These are phyloP conservation scores for Candida xiaguanensis DNA, from an alignment of 805 yeast species.

Conservation along the genomic window DNA sequence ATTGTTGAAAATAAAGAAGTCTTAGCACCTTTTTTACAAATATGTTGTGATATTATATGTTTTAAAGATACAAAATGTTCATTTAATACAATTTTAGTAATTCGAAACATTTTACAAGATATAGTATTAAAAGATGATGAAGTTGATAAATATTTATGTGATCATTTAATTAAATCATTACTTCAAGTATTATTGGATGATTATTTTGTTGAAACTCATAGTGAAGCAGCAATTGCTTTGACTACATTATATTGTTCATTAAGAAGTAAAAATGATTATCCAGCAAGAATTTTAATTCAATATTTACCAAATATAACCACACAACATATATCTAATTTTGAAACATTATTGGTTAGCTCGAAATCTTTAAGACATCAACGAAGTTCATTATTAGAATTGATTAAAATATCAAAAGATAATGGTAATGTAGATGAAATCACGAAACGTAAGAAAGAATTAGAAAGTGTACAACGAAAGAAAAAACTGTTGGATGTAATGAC, in stretches of 20 bases:
- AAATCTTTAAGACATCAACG: constrained; percentile 75
- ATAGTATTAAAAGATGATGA: constrained; percentile 66
- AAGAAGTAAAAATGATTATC: constrained; percentile 64
- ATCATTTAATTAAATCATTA: constrained; percentile 66
- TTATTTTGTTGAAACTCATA: constrained; percentile 80
- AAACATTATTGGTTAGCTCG: constrained; percentile 58
- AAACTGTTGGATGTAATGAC: constrained; percentile 52
- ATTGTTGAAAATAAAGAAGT: constrained; percentile 62
- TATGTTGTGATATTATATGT: constrained; percentile 71
- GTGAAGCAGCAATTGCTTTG: constrained; percentile 87
- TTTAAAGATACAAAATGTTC: constrained; percentile 91
- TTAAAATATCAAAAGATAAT: constrained; percentile 56
- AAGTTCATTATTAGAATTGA: constrained; percentile 70
- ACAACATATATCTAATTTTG: constrained; percentile 60
- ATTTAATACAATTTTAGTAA: constrained; percentile 79
- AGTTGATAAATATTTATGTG: constrained; percentile 68
- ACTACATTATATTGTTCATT: constrained; percentile 75
- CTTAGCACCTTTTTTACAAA: constrained; percentile 72
- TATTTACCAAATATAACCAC: constrained; percentile 53
- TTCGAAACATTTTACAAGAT: constrained; percentile 69
- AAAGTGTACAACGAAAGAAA: constrained; percentile 42
- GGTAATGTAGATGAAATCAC: constrained; percentile 35
- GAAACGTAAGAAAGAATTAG: constrained; percentile 54
- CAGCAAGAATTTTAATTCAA: constrained; percentile 55
- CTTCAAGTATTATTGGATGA: constrained; percentile 66